Percentiles rank a stretch among this genome's conserved stretches.
phyloP scores from a whole-genome alignment of 768 basidiomycete species.

The Butyriboletus loyo region DNA sequence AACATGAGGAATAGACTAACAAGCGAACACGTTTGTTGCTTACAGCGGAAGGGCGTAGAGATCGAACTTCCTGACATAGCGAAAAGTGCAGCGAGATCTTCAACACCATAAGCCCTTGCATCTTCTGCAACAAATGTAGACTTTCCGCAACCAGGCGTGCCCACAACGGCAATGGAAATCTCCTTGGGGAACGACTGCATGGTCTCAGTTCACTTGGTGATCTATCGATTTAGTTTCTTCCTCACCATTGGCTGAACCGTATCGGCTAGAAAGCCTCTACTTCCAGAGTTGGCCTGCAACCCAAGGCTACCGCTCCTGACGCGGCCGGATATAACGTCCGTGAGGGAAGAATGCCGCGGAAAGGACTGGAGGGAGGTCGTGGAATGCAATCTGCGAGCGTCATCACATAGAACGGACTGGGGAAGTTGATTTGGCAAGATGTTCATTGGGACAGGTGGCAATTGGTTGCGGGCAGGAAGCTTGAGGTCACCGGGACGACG shows the following conservation, averaged over 20 bases:
- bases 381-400: constrained; percentile 37
- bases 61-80: constrained; percentile 32
- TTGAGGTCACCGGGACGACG: constrained; percentile 59
- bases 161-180: constrained; percentile 74
- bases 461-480: constrained; percentile 54
- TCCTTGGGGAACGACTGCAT: constrained; percentile 29
- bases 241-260: constrained; percentile 25
- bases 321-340: constrained; percentile 41
- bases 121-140: constrained; percentile 78
- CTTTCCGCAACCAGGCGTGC: constrained; percentile 79
- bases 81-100: constrained; percentile 38
- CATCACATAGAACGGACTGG: constrained; percentile 39
- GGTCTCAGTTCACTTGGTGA: constrained; percentile 5
- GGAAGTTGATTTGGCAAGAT: constrained; percentile 35
- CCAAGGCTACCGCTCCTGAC: constrained; percentile 63
- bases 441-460: constrained; percentile 31
- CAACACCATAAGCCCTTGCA: constrained; percentile 57
- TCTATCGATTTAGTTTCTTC: neutral
- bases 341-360: constrained; percentile 29
- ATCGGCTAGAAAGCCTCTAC: constrained; percentile 19
- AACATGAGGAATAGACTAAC: constrained; percentile 22
- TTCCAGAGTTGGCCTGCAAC: constrained; percentile 32
- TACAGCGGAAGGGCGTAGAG: constrained; percentile 42
- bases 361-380: constrained; percentile 39
- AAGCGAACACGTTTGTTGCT: constrained; percentile 1